Percentiles rank a stretch among this genome's conserved stretches.
Evolutionary conservation across 2,329 filamentous ascomycete genomes (phyloP).

Genomic region (Nemania abortiva): DNA sequence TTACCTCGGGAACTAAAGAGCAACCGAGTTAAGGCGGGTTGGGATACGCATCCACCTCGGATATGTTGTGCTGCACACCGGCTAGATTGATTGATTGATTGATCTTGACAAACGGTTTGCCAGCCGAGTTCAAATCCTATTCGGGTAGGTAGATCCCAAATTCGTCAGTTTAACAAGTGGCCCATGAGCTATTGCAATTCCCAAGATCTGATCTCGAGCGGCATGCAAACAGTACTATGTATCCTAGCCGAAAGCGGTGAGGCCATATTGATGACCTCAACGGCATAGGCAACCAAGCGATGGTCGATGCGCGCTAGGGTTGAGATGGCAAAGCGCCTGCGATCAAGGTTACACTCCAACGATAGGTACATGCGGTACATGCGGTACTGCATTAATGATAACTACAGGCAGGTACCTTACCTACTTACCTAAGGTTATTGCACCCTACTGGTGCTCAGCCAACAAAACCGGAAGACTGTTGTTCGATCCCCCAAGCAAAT

Average conservation of each 20-base stretch:
- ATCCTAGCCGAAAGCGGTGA: constrained; percentile 15
- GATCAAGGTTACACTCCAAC: constrained; percentile 29
- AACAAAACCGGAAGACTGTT: neutral
- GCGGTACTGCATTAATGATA: no score
- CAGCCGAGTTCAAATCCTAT: constrained; percentile 2
- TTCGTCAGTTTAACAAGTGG: neutral
- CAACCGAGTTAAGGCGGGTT: neutral
- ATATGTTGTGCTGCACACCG: constrained; percentile 1
- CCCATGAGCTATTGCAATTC: neutral
- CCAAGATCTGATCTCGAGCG: constrained; percentile 1
- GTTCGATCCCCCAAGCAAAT: neutral
- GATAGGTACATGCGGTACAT: neutral
- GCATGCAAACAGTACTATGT: constrained; percentile 9
- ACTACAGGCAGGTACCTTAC: no score
- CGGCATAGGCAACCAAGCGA: constrained; percentile 9
- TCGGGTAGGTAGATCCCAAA: neutral
- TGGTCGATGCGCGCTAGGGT: constrained; percentile 24
- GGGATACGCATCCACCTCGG: neutral
- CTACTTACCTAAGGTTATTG: no score
- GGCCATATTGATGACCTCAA: constrained; percentile 13
- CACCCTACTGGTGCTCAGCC: neutral
- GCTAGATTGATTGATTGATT: constrained; percentile 18
- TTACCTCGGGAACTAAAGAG: neutral
- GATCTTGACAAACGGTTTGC: constrained; percentile 23
- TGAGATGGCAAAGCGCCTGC: constrained; percentile 10